Evolutionary conservation across 352 stramenopile genomes (phyloP).

Genomic region (Sclerospora graminicola): DNA sequence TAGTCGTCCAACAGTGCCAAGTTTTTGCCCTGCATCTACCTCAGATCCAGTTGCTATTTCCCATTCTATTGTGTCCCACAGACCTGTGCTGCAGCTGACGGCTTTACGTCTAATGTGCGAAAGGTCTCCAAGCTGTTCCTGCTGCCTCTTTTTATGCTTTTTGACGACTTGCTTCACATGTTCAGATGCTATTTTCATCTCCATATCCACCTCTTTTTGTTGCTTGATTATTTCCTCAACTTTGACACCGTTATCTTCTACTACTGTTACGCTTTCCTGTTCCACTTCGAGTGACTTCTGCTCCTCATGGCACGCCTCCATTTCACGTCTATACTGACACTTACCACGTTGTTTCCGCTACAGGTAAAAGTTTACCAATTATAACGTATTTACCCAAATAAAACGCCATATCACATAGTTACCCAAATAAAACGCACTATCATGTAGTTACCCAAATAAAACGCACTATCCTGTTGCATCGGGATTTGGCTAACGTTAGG

Average conservation of each 20-base stretch:
- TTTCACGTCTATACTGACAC: constrained; percentile 4
- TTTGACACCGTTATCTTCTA: constrained; percentile 9
- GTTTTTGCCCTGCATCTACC: constrained; percentile 47
- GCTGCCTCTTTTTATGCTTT: constrained; percentile 7
- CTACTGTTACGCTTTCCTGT: constrained; percentile 12
- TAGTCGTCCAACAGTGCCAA: constrained; percentile 42
- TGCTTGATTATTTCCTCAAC: constrained; percentile 19
- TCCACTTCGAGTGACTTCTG: constrained; percentile 3
- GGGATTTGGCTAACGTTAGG: too few species aligned
- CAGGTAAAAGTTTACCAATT: too few species aligned
- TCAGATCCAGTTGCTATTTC: constrained; percentile 26
- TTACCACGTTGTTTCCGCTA: too few species aligned
- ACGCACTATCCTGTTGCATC: too few species aligned
- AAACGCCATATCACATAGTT: too few species aligned
- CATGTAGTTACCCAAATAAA: too few species aligned
- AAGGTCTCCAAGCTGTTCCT: constrained; percentile 12
- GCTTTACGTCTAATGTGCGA: constrained; percentile 51
- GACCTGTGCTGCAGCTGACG: constrained; percentile 23
- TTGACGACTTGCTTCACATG: constrained; percentile 9
- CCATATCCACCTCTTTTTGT: constrained; percentile 7
- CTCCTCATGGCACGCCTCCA: constrained; percentile 3
- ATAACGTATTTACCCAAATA: too few species aligned
- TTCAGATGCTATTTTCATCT: not conserved
- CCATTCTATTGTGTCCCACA: constrained; percentile 40
- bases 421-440: too few species aligned